Conservation (phyloP, 2,329 filamentous ascomycete genomes). For the Eutypella sp. region DNA sequence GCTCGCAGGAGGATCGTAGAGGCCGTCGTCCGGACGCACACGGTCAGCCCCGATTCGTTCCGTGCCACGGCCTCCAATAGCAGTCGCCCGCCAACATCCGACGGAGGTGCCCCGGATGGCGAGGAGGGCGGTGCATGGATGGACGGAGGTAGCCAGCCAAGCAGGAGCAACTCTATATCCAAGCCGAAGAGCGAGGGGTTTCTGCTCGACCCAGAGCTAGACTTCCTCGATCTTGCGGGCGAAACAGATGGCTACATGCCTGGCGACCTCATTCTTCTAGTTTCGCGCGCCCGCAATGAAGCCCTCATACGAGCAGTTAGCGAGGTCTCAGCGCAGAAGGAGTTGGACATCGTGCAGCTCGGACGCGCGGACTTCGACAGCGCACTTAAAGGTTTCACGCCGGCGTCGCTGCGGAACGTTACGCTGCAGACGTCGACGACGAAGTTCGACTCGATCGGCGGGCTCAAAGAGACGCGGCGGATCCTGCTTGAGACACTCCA, state of each 20-base stretch:
- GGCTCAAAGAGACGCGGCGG: slow-evolving; percentile 77
- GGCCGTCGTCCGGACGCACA: slow-evolving; percentile 60
- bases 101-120: slow-evolving; percentile 42
- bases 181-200: slow-evolving; percentile 54
- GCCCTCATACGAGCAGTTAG: slow-evolving; percentile 80
- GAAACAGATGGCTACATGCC: slow-evolving; percentile 98
- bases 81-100: slow-evolving; percentile 53
- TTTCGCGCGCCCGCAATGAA: slow-evolving; percentile 84
- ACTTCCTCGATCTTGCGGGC: slow-evolving; percentile 88
- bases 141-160: slow-evolving; percentile 61
- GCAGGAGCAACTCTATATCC: slow-evolving; percentile 31
- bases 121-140: slow-evolving; percentile 66
- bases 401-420: slow-evolving; percentile 89
- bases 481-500: slow-evolving; percentile 92
- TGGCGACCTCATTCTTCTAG: slow-evolving; percentile 80
- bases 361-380: slow-evolving; percentile 72
- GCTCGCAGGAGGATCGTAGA: slow-evolving; percentile 79
- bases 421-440: slow-evolving; percentile 89
- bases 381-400: slow-evolving; percentile 88
- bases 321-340: slow-evolving; percentile 40
- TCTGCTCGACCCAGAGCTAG: slow-evolving; percentile 68
- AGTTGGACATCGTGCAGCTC: slow-evolving; percentile 56
- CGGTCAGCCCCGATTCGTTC: slow-evolving; percentile 33
- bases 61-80: slow-evolving; percentile 34
- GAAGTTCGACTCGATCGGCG: slow-evolving; percentile 88